Conservation (phyloP, 164 flowering plant genomes). For the Saururus chinensis region DNA sequence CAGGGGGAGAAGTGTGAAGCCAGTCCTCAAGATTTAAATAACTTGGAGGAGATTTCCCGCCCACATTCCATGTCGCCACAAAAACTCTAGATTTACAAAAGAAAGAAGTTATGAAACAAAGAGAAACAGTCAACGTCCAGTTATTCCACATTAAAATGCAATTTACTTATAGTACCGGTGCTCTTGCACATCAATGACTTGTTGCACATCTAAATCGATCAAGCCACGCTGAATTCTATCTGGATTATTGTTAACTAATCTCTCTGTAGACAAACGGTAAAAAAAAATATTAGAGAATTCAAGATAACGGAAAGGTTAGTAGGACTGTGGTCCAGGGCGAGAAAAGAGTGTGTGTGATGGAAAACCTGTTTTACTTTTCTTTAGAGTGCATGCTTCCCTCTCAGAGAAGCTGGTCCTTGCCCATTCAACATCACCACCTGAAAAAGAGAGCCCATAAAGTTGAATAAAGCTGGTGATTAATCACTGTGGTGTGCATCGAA, state of each 20-base stretch:
- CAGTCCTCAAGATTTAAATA: slow-evolving; percentile 82
- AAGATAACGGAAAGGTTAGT: background rate
- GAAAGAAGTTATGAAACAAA: slow-evolving; percentile 3
- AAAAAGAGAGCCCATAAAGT: slow-evolving; percentile 9
- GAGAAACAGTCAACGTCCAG: background rate
- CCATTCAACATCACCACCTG: slow-evolving; percentile 76
- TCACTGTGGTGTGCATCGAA: slow-evolving; percentile 6
- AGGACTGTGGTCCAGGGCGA: background rate
- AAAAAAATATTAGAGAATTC: slow-evolving; percentile 1
- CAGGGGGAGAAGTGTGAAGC: slow-evolving; percentile 95
- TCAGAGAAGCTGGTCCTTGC: slow-evolving; percentile 52
- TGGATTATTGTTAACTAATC: slow-evolving; percentile 33
- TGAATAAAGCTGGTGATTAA: slow-evolving; percentile 6
- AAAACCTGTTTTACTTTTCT: slow-evolving; percentile 92
- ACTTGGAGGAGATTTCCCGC: slow-evolving; percentile 92
- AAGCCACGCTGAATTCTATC: slow-evolving; percentile 52
- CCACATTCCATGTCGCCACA: slow-evolving; percentile 99
- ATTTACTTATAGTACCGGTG: slow-evolving; percentile 33
- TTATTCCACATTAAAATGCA: background rate
- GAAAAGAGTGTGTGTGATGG: slow-evolving; percentile 7
- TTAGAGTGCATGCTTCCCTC: slow-evolving; percentile 66
- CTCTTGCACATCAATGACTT: slow-evolving; percentile 64
- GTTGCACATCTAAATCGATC: slow-evolving; percentile 56
- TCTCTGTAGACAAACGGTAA: slow-evolving; percentile 34
- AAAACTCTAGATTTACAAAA: slow-evolving; percentile 42